These are phyloP conservation scores for Metschnikowia noctiluminum DNA, from an alignment of 805 yeast genomes.

Conservation along the genomic window DNA sequence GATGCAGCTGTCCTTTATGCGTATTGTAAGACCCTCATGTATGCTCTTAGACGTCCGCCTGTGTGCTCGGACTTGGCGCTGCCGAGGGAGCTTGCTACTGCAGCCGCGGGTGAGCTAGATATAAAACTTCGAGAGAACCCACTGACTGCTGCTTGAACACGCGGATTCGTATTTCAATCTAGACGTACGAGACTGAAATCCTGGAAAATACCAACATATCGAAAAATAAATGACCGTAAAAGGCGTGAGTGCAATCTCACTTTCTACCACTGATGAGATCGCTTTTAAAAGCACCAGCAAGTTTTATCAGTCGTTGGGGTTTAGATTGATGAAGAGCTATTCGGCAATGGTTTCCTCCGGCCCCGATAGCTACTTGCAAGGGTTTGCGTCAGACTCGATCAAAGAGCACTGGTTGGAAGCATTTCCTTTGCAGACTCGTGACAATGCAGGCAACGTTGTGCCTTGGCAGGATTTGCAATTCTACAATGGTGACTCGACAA, in stretches of 20 bases:
- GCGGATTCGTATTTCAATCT: background rate
- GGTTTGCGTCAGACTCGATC: constrained; percentile 63
- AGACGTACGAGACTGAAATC: background rate
- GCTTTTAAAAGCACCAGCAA: constrained; percentile 45
- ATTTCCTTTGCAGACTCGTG: constrained; percentile 49
- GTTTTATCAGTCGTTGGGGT: constrained; percentile 64
- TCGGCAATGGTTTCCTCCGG: constrained; percentile 43
- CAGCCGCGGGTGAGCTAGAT: constrained; percentile 5
- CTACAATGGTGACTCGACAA: constrained; percentile 37
- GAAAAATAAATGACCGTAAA: constrained; percentile 12
- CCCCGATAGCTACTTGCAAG: constrained; percentile 34
- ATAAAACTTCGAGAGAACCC: constrained; percentile 3
- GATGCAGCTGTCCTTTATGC: background rate
- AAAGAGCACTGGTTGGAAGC: constrained; percentile 72
- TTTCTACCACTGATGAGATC: constrained; percentile 51
- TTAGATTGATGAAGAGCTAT: constrained; percentile 55
- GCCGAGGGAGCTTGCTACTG: constrained; percentile 13
- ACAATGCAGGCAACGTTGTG: constrained; percentile 29
- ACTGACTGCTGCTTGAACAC: constrained; percentile 2
- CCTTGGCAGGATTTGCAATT: constrained; percentile 42
- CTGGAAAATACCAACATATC: background rate
- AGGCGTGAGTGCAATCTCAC: constrained; percentile 55
- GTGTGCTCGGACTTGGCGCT: constrained; percentile 16
- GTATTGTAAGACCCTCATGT: background rate
- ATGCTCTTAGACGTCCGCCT: constrained; percentile 9